Percentiles rank a stretch among this genome's conserved stretches.
Evolutionary conservation across 805 yeast species (phyloP).

Genomic region (Spathaspora passalidarum): DNA sequence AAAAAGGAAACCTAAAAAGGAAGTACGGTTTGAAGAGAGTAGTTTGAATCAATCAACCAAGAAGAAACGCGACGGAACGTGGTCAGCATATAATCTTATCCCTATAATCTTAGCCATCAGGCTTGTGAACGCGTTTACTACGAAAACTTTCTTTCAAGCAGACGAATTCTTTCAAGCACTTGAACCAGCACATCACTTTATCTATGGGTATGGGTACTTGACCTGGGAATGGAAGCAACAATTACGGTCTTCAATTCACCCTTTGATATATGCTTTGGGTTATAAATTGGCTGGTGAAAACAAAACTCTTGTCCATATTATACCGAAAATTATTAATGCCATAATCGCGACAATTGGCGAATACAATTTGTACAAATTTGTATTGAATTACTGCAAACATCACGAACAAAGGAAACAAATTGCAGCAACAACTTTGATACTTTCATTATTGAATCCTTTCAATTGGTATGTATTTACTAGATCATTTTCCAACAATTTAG

Average conservation of each 20-base stretch:
- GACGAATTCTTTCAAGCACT: slow-evolving; percentile 93
- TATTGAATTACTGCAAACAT: slow-evolving; percentile 28
- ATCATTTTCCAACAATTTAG: slow-evolving; percentile 82
- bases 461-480: slow-evolving; percentile 81
- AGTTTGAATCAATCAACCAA: not conserved
- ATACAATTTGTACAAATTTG: slow-evolving; percentile 50
- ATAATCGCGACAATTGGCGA: slow-evolving; percentile 73
- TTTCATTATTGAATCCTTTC: slow-evolving; percentile 66
- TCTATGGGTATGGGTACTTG: slow-evolving; percentile 74
- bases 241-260: slow-evolving; percentile 77
- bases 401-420: slow-evolving; percentile 17
- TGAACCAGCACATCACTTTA: slow-evolving; percentile 82
- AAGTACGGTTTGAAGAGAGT: not conserved
- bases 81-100: not conserved
- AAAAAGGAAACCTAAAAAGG: not conserved
- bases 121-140: slow-evolving; percentile 58
- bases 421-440: slow-evolving; percentile 41
- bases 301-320: slow-evolving; percentile 36
- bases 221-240: slow-evolving; percentile 95
- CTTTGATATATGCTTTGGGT: slow-evolving; percentile 58
- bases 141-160: slow-evolving; percentile 84
- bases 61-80: not conserved
- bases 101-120: slow-evolving; percentile 6
- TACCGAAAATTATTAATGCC: slow-evolving; percentile 72
- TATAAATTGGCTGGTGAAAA: slow-evolving; percentile 24